Evolutionary conservation across 345 rosid species (phyloP).

Genomic region (Iberis pinnata): DNA sequence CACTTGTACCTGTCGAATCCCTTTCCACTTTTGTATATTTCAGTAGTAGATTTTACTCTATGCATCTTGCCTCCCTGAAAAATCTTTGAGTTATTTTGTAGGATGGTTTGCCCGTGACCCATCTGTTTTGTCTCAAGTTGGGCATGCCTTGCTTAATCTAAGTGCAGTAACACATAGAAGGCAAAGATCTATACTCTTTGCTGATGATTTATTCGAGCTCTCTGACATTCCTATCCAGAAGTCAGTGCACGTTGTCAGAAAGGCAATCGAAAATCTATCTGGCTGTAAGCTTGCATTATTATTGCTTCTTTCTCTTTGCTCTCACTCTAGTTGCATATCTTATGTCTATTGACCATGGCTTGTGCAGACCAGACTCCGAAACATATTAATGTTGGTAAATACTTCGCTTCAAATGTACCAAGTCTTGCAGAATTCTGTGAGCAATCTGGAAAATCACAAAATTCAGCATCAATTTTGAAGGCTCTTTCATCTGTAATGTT

Average conservation of each 20-base stretch:
- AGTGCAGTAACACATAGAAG: conserved; percentile 55
- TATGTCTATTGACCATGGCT: conserved; percentile 14
- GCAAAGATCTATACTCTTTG: conserved; percentile 52
- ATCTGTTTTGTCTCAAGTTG: conserved; percentile 60
- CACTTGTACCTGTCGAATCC: background rate
- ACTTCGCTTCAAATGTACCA: conserved; percentile 60
- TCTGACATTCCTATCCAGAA: conserved; percentile 70
- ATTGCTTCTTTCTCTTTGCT: background rate
- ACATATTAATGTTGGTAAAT: conserved; percentile 54
- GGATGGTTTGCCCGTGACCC: conserved; percentile 90
- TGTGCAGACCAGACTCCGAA: conserved; percentile 64
- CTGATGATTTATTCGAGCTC: conserved; percentile 86
- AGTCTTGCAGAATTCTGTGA: conserved; percentile 55
- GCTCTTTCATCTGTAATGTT: conserved; percentile 77
- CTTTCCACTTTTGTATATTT: background rate
- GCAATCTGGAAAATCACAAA: conserved; percentile 41
- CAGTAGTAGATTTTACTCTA: background rate
- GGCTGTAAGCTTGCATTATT: conserved; percentile 61
- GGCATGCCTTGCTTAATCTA: conserved; percentile 58
- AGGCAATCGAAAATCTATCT: conserved; percentile 64
- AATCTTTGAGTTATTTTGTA: conserved; percentile 24
- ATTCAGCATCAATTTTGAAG: conserved; percentile 45
- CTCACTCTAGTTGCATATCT: conserved; percentile 9
- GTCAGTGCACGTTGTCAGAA: conserved; percentile 54
- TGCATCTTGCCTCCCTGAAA: conserved; percentile 9